Base-by-base conservation (phyloP, 768 basidiomycete species). In the Agaricus sinodeliciosus region DNA sequence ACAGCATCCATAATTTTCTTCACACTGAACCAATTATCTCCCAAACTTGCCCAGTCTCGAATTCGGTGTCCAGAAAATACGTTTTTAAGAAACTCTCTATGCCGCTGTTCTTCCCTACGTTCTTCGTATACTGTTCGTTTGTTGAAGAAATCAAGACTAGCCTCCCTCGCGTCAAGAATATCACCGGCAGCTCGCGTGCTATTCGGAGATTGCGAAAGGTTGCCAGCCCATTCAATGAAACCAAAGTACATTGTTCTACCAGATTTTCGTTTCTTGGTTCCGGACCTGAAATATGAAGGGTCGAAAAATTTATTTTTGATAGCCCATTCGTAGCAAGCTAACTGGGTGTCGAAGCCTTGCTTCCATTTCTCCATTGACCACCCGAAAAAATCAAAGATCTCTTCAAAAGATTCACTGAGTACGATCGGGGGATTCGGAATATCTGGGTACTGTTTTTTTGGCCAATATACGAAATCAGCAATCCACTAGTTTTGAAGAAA, bases 291-390 rank as follows among this genome's bases (percentile, higher is more conserved):
- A 13, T 63, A 58, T 12, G 57, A 60, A 2, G 77, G 70, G 50
- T 76, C 66, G 59, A 84, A 85, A 51, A 78, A 77, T n/a, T 71
- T 72, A 9, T 78, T 79, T 4, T 73, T 68, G 2, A 70, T 67
- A 1, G 77, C 73, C 78, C 87, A 89, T 48, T 77, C 62, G 59
- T 87, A 87, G 3, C 77, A 64, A 13, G 79, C 77, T 2, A 63
- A 66, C 49, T 77, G 73, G 0, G 80, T 80, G 11, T 64, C 49
- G 57, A 89, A 89, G 0, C 85, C 84, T 31, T 63, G 61, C 35
- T 61, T 56, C 73, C 79, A 84, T 18, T 63, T 59, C 4, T 74
- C 72, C 69, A 77, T 71, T 0, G 79, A 77, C 22, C 85, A 71
- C 3, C 76, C 82, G 58, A 85, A 69, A 59, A 85, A 89, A 6